Base-by-base conservation (phyloP, 495 filamentous ascomycete genomes). In the Xylaria telfairii region DNA sequence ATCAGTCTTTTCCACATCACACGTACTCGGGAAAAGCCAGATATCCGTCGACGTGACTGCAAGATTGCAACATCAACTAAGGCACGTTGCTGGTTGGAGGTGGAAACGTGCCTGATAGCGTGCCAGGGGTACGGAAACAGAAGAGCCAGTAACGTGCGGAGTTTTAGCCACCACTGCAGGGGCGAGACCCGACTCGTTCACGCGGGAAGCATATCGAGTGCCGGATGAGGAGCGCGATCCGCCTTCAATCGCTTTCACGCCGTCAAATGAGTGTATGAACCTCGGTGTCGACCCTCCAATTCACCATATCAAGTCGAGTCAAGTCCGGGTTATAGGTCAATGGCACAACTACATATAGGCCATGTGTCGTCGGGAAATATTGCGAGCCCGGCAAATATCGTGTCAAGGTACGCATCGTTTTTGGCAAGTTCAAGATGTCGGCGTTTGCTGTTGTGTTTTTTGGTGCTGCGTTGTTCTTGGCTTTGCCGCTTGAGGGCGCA, bases 291-390 rank as follows among this genome's bases (percentile, higher is more conserved):
- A 10, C 51, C 41, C 42, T 69, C n/a, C 44, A 37, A 30, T 51
- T 17, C 44, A 41, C 15, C 42, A 62, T 61, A 13, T 54, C 24
- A 56, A 28, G 17, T n/a, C 32, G 5, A 15, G 7, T 28, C n/a
- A n/a, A 17, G 37, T 26, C 24, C n/a, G 0, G 6, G 19, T 32
- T 21, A 6, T 44, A 21, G 9, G 24, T 69, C 34, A 39, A 78
- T 78, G 76, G 71, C 65, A 9, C 76, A 78, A 57, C 46, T 75
- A 76, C 54, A 78, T 76, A 76, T 78, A 68, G 76, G 72, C 1
- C 71, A 68, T 63, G 41, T 6, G 32, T 70, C 70, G 37, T 65
- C 68, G 34, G 61, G 62, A n/a, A 47, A 67, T 47, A 6, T 42
- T 30, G 39, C 30, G 24, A 34, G 8, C 49, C 21, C 57, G 59